Conservation (phyloP, 495 filamentous ascomycete species). For the Daldinia childiae region DNA sequence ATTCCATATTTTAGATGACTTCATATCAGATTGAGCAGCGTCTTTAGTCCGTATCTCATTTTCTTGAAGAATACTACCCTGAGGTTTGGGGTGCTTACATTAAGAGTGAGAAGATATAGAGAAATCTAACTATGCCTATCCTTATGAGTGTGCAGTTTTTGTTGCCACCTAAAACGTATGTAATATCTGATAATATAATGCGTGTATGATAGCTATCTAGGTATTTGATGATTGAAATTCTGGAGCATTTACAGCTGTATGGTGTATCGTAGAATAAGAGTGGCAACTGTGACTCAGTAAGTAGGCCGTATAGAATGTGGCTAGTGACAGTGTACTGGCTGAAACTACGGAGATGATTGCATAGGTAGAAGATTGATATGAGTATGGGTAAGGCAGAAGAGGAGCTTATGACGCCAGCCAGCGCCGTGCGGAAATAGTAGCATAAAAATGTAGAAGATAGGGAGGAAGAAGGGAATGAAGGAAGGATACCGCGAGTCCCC, state of each 20-base stretch:
- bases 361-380: slow-evolving; percentile 13
- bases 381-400: not conserved
- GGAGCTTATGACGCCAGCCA: not conserved
- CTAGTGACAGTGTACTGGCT: not conserved
- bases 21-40: not conserved
- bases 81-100: not conserved
- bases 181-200: not conserved
- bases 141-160: not conserved
- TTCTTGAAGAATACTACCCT: not conserved
- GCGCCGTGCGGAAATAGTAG: not conserved
- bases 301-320: slow-evolving; percentile 23
- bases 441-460: not conserved
- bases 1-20: not conserved
- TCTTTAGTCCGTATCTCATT: not conserved
- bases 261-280: not conserved
- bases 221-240: not conserved
- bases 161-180: not conserved
- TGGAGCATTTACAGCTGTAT: not conserved
- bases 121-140: not conserved
- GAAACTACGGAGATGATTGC: slow-evolving; percentile 9
- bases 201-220: slow-evolving; percentile 1
- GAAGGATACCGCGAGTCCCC: not conserved
- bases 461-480: slow-evolving; percentile 6
- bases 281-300: slow-evolving; percentile 8
- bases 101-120: not conserved